Conservation (phyloP, 306 rosid species). For the Pterocarpus macrocarpus region DNA sequence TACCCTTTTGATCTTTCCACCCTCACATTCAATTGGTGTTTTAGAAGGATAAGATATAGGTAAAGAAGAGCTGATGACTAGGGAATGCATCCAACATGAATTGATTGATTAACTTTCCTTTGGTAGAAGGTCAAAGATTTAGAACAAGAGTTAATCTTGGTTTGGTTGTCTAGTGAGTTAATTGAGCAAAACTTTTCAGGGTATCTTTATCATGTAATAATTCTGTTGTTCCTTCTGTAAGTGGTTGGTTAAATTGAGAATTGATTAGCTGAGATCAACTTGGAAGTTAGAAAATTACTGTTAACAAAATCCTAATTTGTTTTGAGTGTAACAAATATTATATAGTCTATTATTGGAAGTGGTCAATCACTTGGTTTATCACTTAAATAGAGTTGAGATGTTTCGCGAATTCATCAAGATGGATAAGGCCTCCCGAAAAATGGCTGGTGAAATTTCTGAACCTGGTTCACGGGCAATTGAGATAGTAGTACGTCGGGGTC, state of each 20-base stretch:
- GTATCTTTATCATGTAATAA: conserved; percentile 18
- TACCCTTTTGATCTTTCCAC: conserved; percentile 31
- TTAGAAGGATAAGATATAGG: conserved; percentile 30
- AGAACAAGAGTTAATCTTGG: conserved; percentile 15
- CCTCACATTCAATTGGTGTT: conserved; percentile 16
- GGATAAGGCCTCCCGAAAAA: conserved; percentile 92
- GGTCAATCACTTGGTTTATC: conserved; percentile 47
- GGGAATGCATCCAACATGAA: conserved; percentile 21
- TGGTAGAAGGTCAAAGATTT: conserved; percentile 10
- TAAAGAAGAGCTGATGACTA: conserved; percentile 31
- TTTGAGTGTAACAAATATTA: not conserved
- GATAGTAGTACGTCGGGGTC: conserved; percentile 84
- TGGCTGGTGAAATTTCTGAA: conserved; percentile 93
- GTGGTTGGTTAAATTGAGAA: conserved; percentile 18
- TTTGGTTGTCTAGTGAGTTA: conserved; percentile 30
- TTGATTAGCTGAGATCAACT: conserved; percentile 10
- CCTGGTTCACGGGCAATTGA: conserved; percentile 86
- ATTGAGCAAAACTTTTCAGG: not conserved
- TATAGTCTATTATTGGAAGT: conserved; percentile 28
- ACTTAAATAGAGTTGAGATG: conserved; percentile 86
- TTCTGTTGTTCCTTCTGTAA: conserved; percentile 23
- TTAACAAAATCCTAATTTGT: conserved; percentile 1
- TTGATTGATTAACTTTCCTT: conserved; percentile 30
- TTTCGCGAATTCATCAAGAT: conserved; percentile 93
- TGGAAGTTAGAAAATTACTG: not conserved